Evolutionary conservation across 1,139 yeast genomes (phyloP).

Genomic region (Debaryomyces nepalensis): DNA sequence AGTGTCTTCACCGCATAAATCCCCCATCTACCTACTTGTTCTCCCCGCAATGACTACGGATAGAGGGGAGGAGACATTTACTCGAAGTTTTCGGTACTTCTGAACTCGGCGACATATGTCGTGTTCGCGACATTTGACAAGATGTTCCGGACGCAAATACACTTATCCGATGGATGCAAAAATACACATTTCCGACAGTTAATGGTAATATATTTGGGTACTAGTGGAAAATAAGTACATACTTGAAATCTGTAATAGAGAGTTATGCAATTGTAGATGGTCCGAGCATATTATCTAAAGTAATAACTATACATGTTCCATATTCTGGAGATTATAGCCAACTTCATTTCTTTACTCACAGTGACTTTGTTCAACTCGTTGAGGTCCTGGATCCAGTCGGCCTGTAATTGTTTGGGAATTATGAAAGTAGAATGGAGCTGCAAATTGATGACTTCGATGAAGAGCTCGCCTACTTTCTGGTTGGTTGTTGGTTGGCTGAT

Average conservation of each 20-base stretch:
- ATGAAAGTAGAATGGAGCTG: slow-evolving; percentile 51
- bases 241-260: no score
- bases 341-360: slow-evolving; percentile 34
- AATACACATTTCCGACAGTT: no score
- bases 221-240: no score
- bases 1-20: neutral
- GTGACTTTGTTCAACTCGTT: slow-evolving; percentile 51
- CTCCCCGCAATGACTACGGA: slow-evolving; percentile 7
- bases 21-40: slow-evolving; percentile 1
- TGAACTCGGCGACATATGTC: neutral
- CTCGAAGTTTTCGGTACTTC: neutral
- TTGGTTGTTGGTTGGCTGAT: slow-evolving; percentile 31
- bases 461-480: slow-evolving; percentile 51
- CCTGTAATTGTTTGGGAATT: slow-evolving; percentile 49
- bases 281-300: slow-evolving; percentile 30
- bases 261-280: no score
- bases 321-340: slow-evolving; percentile 53
- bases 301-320: slow-evolving; percentile 58
- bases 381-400: slow-evolving; percentile 61
- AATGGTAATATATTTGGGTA: no score
- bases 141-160: neutral
- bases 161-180: neutral
- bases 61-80: slow-evolving; percentile 2
- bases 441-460: slow-evolving; percentile 61
- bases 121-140: neutral